Evolutionary conservation across 306 rosid genomes (phyloP).

Genomic region (Arachis hypogaea): DNA sequence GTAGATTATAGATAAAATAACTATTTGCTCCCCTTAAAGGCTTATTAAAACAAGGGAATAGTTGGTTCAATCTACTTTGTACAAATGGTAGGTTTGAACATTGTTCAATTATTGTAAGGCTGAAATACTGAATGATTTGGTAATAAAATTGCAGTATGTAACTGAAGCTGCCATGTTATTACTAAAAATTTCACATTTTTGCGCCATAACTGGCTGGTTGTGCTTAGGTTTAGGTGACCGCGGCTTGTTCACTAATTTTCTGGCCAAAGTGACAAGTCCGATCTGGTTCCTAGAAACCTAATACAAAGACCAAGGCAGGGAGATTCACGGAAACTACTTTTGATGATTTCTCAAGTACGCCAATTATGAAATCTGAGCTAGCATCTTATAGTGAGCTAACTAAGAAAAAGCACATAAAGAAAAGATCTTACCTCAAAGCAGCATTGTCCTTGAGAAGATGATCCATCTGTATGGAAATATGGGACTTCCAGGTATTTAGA

Average conservation of each 20-base stretch:
- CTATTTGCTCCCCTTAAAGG: not conserved
- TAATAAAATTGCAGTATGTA: conserved; percentile 1
- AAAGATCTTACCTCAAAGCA: conserved; percentile 67
- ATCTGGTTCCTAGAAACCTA: conserved; percentile 13
- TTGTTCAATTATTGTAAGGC: not conserved
- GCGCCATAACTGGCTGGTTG: conserved; percentile 14
- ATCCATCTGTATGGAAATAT: conserved; percentile 67
- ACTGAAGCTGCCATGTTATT: conserved; percentile 13
- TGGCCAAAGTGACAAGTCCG: conserved; percentile 2
- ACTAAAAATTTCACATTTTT: not conserved
- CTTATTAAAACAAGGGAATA: not conserved
- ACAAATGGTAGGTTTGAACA: conserved; percentile 1
- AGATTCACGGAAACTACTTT: conserved; percentile 9
- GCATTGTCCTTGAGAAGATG: conserved; percentile 62
- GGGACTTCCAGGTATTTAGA: conserved; percentile 81
- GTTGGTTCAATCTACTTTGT: not conserved
- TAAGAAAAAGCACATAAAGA: conserved; percentile 3
- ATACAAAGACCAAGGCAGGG: conserved; percentile 5
- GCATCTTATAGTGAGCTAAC: not conserved
- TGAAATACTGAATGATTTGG: not conserved
- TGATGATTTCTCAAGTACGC: not conserved
- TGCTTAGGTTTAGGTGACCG: not conserved
- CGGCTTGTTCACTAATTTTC: not conserved
- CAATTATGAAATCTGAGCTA: conserved; percentile 6
- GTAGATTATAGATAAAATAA: not conserved